Conservation (phyloP, 441 rosid species). For the Arabidopsis lyrata region DNA sequence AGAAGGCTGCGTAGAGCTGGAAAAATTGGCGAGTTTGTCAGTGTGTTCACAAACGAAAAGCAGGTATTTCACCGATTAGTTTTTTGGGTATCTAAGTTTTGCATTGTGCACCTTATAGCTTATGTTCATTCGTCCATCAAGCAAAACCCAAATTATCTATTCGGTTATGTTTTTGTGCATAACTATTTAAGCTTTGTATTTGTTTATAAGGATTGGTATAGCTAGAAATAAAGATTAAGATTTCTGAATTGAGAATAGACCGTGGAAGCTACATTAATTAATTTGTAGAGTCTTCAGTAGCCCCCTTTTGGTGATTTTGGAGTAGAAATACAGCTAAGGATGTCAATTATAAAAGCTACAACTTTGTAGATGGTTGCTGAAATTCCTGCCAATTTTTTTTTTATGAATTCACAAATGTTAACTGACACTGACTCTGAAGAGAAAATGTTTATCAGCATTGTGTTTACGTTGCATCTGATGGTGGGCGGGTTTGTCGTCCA, state of each 20-base stretch:
- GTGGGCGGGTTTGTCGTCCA: slow-evolving; percentile 99
- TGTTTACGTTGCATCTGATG: slow-evolving; percentile 98
- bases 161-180: slow-evolving; percentile 16
- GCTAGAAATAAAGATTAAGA: slow-evolving; percentile 21
- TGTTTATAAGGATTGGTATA: slow-evolving; percentile 16
- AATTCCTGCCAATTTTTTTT: slow-evolving; percentile 18
- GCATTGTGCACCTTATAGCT: slow-evolving; percentile 13
- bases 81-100: slow-evolving; percentile 7
- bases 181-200: slow-evolving; percentile 11
- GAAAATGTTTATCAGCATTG: slow-evolving; percentile 61
- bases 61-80: slow-evolving; percentile 64
- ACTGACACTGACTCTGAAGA: slow-evolving; percentile 42
- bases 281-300: neutral
- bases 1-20: slow-evolving; percentile 95
- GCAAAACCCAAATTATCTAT: slow-evolving; percentile 23
- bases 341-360: slow-evolving; percentile 12
- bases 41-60: slow-evolving; percentile 88
- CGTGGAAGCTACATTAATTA: neutral
- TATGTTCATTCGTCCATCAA: slow-evolving; percentile 19
- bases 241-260: slow-evolving; percentile 10
- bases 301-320: slow-evolving; percentile 4
- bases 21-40: slow-evolving; percentile 90
- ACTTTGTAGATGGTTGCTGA: slow-evolving; percentile 14
- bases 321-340: slow-evolving; percentile 20
- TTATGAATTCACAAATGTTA: slow-evolving; percentile 9